These are phyloP conservation scores for Rhinocladiella similis DNA, from an alignment of 2,329 filamentous ascomycete species.

Conservation along the genomic window DNA sequence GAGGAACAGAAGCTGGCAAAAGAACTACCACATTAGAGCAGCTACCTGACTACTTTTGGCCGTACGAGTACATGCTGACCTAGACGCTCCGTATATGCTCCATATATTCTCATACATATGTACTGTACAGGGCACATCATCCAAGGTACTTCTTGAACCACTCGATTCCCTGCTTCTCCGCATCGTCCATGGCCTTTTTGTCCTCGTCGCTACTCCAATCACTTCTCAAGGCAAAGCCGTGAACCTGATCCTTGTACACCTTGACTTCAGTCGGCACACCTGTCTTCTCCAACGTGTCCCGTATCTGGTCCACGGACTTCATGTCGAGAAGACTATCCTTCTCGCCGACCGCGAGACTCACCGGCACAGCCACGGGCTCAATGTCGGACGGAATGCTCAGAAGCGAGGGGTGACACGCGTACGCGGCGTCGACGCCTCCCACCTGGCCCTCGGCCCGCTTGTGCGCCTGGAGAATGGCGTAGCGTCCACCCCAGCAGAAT, in stretches of 20 bases:
- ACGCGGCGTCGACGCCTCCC: conserved; percentile 42
- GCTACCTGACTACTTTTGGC: too few species aligned
- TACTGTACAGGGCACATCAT: conserved; percentile 11
- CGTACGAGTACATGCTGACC: too few species aligned
- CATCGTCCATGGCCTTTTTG: conserved; percentile 50
- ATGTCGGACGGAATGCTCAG: conserved; percentile 46
- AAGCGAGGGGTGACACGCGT: conserved; percentile 44
- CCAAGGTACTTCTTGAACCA: conserved; percentile 41
- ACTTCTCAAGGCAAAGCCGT: conserved; percentile 46
- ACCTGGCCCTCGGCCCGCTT: conserved; percentile 28
- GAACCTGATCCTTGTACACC: conserved; percentile 46
- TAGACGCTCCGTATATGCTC: too few species aligned
- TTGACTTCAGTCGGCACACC: conserved; percentile 39
- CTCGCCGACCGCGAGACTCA: conserved; percentile 43
- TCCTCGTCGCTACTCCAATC: conserved; percentile 45
- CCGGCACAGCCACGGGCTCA: conserved; percentile 40
- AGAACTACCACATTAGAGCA: too few species aligned
- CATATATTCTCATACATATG: too few species aligned
- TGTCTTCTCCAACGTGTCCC: conserved; percentile 43
- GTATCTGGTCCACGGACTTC: conserved; percentile 40
- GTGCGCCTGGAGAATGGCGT: conserved; percentile 38
- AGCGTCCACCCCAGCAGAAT: conserved; percentile 50
- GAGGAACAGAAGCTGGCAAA: too few species aligned
- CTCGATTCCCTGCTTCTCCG: conserved; percentile 42
- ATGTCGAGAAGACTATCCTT: conserved; percentile 44